Evolutionary conservation across 1,284 basidiomycete genomes (phyloP).

Genomic region (Schizopora paradoxa): DNA sequence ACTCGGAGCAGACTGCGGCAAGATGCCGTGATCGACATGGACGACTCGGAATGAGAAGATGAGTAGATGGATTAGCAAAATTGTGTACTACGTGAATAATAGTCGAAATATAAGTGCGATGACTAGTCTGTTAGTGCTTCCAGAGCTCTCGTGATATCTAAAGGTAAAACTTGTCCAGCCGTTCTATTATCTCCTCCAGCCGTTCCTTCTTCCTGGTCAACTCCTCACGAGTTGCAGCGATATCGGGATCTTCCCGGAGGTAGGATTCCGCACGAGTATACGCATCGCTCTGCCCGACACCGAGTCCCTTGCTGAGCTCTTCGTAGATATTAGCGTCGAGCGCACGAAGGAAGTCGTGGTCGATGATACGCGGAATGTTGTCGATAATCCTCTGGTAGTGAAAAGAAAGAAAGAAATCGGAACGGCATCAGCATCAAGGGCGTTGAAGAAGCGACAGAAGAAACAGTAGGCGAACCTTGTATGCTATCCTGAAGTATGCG

Average conservation of each 20-base stretch:
- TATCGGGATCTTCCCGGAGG: slow-evolving; percentile 38
- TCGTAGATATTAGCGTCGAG: slow-evolving; percentile 23
- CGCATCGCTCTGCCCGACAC: slow-evolving; percentile 33
- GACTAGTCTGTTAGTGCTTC: no score
- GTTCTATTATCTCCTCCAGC: slow-evolving; percentile 30
- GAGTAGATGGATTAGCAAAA: no score
- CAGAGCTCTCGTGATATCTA: no score
- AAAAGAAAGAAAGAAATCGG: no score
- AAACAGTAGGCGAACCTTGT: slow-evolving; percentile 35
- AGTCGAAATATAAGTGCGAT: no score
- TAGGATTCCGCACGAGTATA: slow-evolving; percentile 34
- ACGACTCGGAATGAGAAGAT: no score
- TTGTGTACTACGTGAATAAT: no score
- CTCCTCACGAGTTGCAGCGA: slow-evolving; percentile 35
- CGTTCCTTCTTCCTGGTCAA: slow-evolving; percentile 28
- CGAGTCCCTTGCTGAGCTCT: slow-evolving; percentile 23
- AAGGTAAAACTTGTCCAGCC: no score
- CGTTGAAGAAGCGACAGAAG: no score
- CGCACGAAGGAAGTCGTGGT: slow-evolving; percentile 38
- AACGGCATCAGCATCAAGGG: no score
- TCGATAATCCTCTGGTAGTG: slow-evolving; percentile 42
- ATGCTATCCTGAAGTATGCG: slow-evolving; percentile 45
- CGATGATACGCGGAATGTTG: slow-evolving; percentile 41
- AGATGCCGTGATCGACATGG: no score
- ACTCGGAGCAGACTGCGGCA: no score